Evolutionary conservation across 768 basidiomycete genomes (phyloP), one percentile per base, ranked within the genome.

Genomic region (Leccinum incarnatum): DNA sequence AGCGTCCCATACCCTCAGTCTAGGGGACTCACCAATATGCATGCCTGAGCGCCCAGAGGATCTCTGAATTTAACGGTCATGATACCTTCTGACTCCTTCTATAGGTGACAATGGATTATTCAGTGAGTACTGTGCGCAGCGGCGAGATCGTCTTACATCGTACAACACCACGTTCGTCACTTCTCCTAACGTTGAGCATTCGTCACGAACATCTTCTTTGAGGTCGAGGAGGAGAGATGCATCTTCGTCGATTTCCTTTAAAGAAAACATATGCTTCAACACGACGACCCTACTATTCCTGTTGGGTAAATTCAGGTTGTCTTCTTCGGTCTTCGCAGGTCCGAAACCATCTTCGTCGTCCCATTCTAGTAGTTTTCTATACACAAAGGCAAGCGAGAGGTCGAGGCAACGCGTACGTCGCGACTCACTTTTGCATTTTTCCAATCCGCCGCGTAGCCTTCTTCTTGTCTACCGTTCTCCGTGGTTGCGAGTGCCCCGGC

Each of bases 51-150:
- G 58, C 93, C 85, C n/a, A 96, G 65, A 14, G 91, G 83, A 67
- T 98, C 95, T 57, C 86, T 86, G 78, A 98, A 99, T 66, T 98
- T 97, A 61, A 98, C 87, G 0, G 95, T 95, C 86, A 98, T 98
- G 61, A 98, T 75, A 4, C 97, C 96, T 37, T 96, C 93, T 34
- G 84, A 75, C 72, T 99, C 97, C 79, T 88, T 85, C 95, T 99
- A 74, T 45, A 59, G 21, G 56, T 14, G 40, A 37, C 19, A 42
- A 51, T 40, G 55, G 54, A 49, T 42, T 17, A 11, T 53, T 58
- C 11, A 65, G 57, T 37, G 27, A 48, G 29, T 47, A 9, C 47
- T 45, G 40, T 9, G 9, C 30, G 34, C 37, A 55, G 51, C 32
- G 17, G 48, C 2, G 10, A 25, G 56, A 52, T 14, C 42, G 11